A percentile compares a stretch with the other conserved stretches of the same genome.
Conservation (phyloP, 2,329 filamentous ascomycete species). For the Polychaeton citri region DNA sequence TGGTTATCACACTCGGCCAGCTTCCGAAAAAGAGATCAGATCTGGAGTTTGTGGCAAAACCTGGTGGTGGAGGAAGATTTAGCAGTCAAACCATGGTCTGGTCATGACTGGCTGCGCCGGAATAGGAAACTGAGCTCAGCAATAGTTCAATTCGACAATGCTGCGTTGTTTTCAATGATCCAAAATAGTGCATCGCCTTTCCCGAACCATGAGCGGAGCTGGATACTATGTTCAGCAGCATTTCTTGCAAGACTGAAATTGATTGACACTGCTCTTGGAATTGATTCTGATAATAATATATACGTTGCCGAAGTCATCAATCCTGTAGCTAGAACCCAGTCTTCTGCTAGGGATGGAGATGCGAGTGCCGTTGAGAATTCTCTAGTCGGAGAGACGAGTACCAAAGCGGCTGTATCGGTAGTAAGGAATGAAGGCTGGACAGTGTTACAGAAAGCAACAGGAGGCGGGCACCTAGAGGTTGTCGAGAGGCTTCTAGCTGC, state of each 20-base stretch:
- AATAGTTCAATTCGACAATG: constrained; percentile 1
- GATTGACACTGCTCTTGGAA: no score
- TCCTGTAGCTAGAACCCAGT: no score
- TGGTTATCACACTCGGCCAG: background rate
- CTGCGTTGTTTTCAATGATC: constrained; percentile 6
- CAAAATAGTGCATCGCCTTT: no score
- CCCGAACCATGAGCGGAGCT: no score
- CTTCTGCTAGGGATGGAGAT: no score
- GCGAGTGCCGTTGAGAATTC: no score
- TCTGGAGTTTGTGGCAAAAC: background rate
- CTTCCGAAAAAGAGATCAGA: background rate
- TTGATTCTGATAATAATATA: no score
- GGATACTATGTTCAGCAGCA: no score
- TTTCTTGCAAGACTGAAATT: no score
- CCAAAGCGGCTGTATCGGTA: no score
- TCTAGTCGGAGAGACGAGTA: no score
- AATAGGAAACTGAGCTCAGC: background rate
- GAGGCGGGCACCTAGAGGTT: constrained; percentile 6
- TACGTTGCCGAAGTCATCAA: no score
- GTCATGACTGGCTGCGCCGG: background rate
- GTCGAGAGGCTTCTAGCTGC: constrained; percentile 7
- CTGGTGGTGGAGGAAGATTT: background rate
- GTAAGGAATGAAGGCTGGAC: constrained; percentile 13
- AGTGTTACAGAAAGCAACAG: constrained; percentile 10
- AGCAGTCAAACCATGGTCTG: background rate